These are phyloP conservation scores for Periconia macrospinosa DNA, from an alignment of 2,329 filamentous ascomycete species.

Conservation along the genomic window DNA sequence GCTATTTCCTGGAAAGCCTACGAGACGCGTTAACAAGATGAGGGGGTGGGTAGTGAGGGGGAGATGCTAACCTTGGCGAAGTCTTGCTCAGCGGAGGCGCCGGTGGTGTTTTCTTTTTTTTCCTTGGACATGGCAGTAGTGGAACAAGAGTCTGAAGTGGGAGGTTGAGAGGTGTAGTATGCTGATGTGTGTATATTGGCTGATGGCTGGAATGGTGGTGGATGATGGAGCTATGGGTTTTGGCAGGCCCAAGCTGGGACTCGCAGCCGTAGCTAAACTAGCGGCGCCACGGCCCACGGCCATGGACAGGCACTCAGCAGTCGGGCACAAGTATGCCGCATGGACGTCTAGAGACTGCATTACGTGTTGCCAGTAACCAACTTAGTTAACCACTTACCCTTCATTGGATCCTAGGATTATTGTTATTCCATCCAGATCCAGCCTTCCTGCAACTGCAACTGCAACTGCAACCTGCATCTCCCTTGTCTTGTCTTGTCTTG, in stretches of 20 bases:
- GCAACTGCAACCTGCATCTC: neutral
- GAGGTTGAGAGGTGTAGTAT: neutral
- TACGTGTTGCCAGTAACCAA: constrained; percentile 8
- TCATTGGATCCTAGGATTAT: neutral
- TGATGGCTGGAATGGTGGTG: constrained; percentile 12
- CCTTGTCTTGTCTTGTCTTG: neutral
- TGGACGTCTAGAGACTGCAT: constrained; percentile 8
- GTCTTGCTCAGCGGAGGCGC: constrained; percentile 31
- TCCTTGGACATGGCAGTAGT: constrained; percentile 35
- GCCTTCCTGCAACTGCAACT: too few relatives aligned
- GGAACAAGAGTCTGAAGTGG: too few relatives aligned
- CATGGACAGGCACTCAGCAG: neutral
- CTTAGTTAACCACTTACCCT: too few relatives aligned
- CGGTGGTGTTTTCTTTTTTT: constrained; percentile 28
- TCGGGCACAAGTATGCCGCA: too few relatives aligned
- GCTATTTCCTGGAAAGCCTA: constrained; percentile 56
- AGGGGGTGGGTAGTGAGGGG: neutral
- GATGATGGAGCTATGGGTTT: neutral
- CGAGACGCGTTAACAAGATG: neutral
- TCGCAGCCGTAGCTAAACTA: constrained; percentile 19
- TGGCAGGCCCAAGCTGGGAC: too few relatives aligned
- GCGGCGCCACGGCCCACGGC: too few relatives aligned
- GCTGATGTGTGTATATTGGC: neutral
- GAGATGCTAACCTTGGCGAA: constrained; percentile 34
- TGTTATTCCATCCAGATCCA: neutral